Percentiles rank a stretch among this genome's conserved stretches.
Conservation (phyloP, 129 eudicot species). For the Helianthus tuberosus region DNA sequence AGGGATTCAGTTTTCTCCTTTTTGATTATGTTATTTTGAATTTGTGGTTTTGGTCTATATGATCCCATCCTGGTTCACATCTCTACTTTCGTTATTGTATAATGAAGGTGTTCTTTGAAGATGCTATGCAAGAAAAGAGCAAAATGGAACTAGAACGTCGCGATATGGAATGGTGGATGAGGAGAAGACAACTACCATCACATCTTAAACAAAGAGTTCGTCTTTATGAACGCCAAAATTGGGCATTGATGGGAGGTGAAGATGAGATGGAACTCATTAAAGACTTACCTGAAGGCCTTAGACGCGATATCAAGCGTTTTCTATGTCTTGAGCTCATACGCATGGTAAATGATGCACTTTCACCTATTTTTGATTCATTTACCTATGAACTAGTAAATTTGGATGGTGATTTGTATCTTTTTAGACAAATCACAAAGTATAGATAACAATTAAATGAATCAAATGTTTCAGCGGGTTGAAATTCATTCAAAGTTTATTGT, state of each 20-base stretch:
- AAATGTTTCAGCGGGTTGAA: background rate
- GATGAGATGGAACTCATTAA: slow-evolving; percentile 89
- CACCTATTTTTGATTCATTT: background rate
- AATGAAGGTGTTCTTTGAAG: slow-evolving; percentile 77
- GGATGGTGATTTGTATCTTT: background rate
- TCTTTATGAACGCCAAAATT: slow-evolving; percentile 79
- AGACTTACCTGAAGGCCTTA: slow-evolving; percentile 92
- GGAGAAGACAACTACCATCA: slow-evolving; percentile 78
- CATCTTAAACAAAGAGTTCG: slow-evolving; percentile 78
- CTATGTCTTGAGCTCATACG: slow-evolving; percentile 79
- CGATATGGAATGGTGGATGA: slow-evolving; percentile 99
- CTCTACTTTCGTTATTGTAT: background rate
- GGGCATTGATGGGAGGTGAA: slow-evolving; percentile 76
- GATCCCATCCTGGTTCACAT: background rate
- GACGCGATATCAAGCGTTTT: slow-evolving; percentile 86
- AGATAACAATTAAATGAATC: background rate
- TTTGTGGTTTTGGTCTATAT: too few species aligned
- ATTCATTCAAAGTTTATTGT: background rate
- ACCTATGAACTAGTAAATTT: background rate
- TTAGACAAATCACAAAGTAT: background rate
- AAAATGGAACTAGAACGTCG: slow-evolving; percentile 83
- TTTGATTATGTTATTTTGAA: too few species aligned
- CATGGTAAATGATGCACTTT: slow-evolving; percentile 49
- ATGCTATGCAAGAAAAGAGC: slow-evolving; percentile 83
- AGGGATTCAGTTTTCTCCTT: too few species aligned